Evolutionary conservation across 164 flowering plant species (phyloP), one percentile per base, ranked within the genome.

Genomic region (Liquidambar formosana): DNA sequence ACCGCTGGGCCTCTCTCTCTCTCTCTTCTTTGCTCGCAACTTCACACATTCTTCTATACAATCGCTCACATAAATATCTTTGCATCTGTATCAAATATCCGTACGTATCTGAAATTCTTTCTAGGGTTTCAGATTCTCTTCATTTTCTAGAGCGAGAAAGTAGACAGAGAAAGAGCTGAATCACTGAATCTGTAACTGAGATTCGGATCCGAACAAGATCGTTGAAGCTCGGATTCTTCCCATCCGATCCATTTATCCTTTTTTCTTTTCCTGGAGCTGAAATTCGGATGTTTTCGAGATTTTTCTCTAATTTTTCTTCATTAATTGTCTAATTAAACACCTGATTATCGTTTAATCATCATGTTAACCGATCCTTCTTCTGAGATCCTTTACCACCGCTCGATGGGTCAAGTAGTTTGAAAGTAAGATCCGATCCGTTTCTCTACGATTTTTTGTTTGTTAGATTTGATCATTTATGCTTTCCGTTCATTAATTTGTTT

Each of bases 191-290:
- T 9, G 2, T 27, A 1, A 56, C n/a, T 66, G 47, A 56, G 67
- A 73, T 73, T 73, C 71, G 72, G 71, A 68, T 68, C 70, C 45
- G 61, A 61, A 38, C 70, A 46, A 27, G 53, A 41, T 67, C 67
- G 14, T 26, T 21, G 15, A 15, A 33, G 25, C 8, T 26, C 18
- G 41, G 60, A 47, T 51, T 65, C 28, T 67, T 41, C 63, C 63
- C 68, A 68, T 69, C 61, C 63, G 64, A 48, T 76, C 51, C 53
- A 23, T 14, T 28, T n/a, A 0, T 2, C 41, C 41, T 33, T 22
- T 8, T 60, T 28, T 2, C 41, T 6, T 33, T 22, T 8, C 54
- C 23, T 54, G 56, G 52, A n/a, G 16, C 45, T 33, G 38, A 16
- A 46, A n/a, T 16, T 49, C 53, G 25, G 16, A 38, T 22, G 33